phyloP scores from a whole-genome alignment of 257 asterid species.

The Solanum etuberosum region DNA sequence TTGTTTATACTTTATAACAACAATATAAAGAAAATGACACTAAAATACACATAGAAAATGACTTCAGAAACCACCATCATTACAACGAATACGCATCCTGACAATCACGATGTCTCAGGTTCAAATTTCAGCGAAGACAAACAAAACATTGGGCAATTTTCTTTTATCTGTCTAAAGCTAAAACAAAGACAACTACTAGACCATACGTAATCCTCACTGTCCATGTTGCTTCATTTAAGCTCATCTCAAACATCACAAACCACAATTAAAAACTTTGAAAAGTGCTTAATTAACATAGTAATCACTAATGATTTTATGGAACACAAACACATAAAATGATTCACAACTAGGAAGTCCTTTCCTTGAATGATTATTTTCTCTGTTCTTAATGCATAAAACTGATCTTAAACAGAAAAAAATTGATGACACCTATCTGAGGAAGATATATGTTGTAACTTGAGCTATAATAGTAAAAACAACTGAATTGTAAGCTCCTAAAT shows the following conservation, averaged over 20 bases:
- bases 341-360: background rate
- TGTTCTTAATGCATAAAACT: background rate
- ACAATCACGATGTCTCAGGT: no score
- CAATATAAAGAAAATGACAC: background rate
- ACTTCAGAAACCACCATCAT: background rate
- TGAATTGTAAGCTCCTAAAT: background rate
- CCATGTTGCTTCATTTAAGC: no score
- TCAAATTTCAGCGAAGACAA: no score
- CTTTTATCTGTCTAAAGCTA: no score
- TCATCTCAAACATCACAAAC: no score
- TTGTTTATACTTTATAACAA: conserved; percentile 12
- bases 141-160: no score
- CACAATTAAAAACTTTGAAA: no score
- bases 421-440: no score
- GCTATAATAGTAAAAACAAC: background rate
- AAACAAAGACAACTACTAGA: background rate
- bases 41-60: background rate
- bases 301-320: background rate
- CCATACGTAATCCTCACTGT: no score
- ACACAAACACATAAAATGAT: background rate
- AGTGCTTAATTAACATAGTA: no score
- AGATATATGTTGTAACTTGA: no score
- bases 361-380: background rate
- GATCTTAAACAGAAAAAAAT: background rate
- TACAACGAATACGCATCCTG: background rate